These are phyloP conservation scores for Leptographium radiaticola DNA, from an alignment of 2,329 filamentous ascomycete genomes.

Conservation along the genomic window DNA sequence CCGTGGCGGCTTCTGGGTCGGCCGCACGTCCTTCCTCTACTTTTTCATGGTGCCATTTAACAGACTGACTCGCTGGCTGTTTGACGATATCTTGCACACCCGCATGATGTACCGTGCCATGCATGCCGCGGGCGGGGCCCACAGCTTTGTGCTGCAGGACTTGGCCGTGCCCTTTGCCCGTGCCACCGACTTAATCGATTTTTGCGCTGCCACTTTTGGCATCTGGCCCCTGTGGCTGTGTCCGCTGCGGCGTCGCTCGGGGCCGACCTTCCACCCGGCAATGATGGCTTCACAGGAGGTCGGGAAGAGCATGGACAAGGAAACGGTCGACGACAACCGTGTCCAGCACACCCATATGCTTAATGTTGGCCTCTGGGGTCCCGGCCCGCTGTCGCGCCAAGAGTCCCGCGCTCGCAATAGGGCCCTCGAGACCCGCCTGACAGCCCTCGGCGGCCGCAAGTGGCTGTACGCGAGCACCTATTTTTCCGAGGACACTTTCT, in stretches of 20 bases:
- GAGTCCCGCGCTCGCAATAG: constrained; percentile 57
- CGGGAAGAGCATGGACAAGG: too few species aligned
- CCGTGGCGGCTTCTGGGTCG: constrained; percentile 62
- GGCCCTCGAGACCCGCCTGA: constrained; percentile 54
- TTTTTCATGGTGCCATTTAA: constrained; percentile 53
- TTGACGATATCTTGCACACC: constrained; percentile 60
- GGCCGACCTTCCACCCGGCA: constrained; percentile 44
- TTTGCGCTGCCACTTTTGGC: constrained; percentile 32
- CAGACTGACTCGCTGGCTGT: constrained; percentile 49
- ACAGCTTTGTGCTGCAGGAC: constrained; percentile 56
- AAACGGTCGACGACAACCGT: not conserved
- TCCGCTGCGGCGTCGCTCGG: constrained; percentile 33
- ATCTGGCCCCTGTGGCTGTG: constrained; percentile 50
- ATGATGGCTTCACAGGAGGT: constrained; percentile 16
- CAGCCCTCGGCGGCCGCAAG: constrained; percentile 61
- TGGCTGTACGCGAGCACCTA: constrained; percentile 81
- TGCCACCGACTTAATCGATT: constrained; percentile 37
- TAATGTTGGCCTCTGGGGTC: constrained; percentile 64
- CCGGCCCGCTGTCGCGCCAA: constrained; percentile 41
- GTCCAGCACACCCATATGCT: constrained; percentile 29
- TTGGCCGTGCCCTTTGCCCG: constrained; percentile 41
- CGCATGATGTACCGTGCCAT: constrained; percentile 60
- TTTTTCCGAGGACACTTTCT: constrained; percentile 59
- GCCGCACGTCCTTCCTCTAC: constrained; percentile 50
- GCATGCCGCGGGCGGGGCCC: constrained; percentile 50